Evolutionary conservation across 1,284 basidiomycete genomes (phyloP), one percentile per base, ranked within the genome.

Genomic region (Ustilago loliicola): DNA sequence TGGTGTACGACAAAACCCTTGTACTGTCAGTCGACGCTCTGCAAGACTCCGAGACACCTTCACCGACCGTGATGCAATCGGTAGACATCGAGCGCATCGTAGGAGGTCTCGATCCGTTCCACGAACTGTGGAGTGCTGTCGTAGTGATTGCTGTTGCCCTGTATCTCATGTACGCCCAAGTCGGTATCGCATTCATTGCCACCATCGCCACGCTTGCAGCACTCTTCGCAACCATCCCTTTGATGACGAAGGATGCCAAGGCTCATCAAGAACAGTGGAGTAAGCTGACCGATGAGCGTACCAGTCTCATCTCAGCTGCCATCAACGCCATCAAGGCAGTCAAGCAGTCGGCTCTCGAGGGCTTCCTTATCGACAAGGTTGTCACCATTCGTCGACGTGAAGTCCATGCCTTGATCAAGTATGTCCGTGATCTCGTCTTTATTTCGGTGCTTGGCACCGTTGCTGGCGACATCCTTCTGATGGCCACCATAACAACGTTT

Each of bases 81-180:
- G 76, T 79, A n/a, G 81, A 83, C 32, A 61, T 83, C 40, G 80
- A 83, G 57, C 55, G 79, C 5, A 72, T 83, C 52, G 73, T 82
- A 7, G 52, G 29, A n/a, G 48, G 42, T 32, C 40, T 79, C 25
- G 60, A 77, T 38, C 58, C 77, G 17, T 52, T 77, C 36, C 77
- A 77, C 55, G 66, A 67, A 10, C 42, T 83, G 21, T 82, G 80
- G 67, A 76, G 76, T 13, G 71, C 55, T 9, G n/a, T 80, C 10
- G 61, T 82, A 30, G 66, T 73, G 38, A 73, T 83, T 32, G 11
- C 53, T 15, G 73, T 81, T 2, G 78, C 66, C 1, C 34, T 69
- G 15, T 80, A 77, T 48, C 68, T 83, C 29, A 56, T 82, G 27
- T 83, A 71, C 42, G 50, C 51, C 23, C 64, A 72, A n/a, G 61